Conservation (phyloP, 441 rosid species). For the Kokia cookei region DNA sequence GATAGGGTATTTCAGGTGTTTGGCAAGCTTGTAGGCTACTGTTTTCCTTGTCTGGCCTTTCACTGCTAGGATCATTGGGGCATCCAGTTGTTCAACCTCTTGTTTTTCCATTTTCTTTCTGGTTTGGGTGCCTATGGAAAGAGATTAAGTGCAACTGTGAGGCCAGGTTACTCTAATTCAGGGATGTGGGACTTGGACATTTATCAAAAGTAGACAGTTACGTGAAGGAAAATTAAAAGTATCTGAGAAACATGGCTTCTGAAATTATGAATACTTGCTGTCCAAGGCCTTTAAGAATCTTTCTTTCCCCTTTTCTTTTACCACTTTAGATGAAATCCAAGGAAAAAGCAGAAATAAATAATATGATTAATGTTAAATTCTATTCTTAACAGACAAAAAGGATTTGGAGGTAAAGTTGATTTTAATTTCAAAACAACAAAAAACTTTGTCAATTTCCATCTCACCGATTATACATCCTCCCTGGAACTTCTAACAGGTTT, state of each 20-base stretch:
- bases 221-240: not conserved
- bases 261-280: not conserved
- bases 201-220: not conserved
- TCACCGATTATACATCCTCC: not conserved
- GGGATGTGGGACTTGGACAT: not conserved
- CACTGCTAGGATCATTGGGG: not conserved
- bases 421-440: not conserved
- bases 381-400: not conserved
- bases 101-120: not conserved
- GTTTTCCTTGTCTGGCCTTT: not conserved
- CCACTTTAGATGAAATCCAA: not conserved
- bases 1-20: not conserved
- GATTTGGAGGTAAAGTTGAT: not conserved
- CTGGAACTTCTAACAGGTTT: not conserved
- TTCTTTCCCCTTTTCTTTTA: not conserved
- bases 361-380: not conserved
- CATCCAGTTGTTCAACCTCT: not conserved
- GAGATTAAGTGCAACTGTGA: not conserved
- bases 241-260: not conserved
- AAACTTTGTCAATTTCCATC: not conserved
- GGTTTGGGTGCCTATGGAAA: not conserved
- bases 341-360: not conserved
- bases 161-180: not conserved
- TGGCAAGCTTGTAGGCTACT: slow-evolving; percentile 1
- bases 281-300: not conserved